A percentile compares a stretch with the other conserved stretches of the same genome.
Evolutionary conservation across 805 yeast species (phyloP).

Genomic region (Scheffersomyces coipomensis): DNA sequence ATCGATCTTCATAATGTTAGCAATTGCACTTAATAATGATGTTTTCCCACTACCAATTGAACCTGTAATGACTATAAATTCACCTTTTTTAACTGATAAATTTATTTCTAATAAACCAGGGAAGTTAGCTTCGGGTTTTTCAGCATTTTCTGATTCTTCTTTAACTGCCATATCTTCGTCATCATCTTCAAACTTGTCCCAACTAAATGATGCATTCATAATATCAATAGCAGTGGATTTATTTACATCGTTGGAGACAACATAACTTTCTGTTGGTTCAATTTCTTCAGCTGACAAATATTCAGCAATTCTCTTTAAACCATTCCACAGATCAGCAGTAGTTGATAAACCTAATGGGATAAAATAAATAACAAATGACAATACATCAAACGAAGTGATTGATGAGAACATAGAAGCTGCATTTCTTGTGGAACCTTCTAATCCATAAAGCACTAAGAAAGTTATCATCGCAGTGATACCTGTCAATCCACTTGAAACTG

Average conservation of each 20-base stretch:
- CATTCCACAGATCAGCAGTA: conserved; percentile 62
- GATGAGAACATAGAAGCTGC: conserved; percentile 68
- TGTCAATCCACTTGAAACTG: conserved; percentile 64
- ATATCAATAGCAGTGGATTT: conserved; percentile 42
- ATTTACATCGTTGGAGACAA: conserved; percentile 1
- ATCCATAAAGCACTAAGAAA: conserved; percentile 30
- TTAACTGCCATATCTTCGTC: conserved; percentile 11
- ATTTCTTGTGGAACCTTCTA: conserved; percentile 21
- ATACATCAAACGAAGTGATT: conserved; percentile 57
- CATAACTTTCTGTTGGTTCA: conserved; percentile 3
- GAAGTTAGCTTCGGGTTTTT: conserved; percentile 19
- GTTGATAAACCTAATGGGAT: conserved; percentile 65
- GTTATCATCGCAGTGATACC: conserved; percentile 63
- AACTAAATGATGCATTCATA: conserved; percentile 56
- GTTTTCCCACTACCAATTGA: conserved; percentile 82
- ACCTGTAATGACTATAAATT: conserved; percentile 76
- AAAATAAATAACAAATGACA: conserved; percentile 58
- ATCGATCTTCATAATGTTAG: conserved; percentile 65
- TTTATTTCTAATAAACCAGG: conserved; percentile 51
- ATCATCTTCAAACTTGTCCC: conserved; percentile 42
- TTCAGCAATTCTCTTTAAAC: conserved; percentile 53
- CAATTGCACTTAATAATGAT: conserved; percentile 65
- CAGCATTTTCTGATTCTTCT: conserved; percentile 6
- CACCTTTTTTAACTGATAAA: conserved; percentile 57
- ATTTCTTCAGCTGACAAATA: conserved; percentile 44